Base-by-base conservation (phyloP, 208 protist species). In the Trypanosoma platydactyli region DNA sequence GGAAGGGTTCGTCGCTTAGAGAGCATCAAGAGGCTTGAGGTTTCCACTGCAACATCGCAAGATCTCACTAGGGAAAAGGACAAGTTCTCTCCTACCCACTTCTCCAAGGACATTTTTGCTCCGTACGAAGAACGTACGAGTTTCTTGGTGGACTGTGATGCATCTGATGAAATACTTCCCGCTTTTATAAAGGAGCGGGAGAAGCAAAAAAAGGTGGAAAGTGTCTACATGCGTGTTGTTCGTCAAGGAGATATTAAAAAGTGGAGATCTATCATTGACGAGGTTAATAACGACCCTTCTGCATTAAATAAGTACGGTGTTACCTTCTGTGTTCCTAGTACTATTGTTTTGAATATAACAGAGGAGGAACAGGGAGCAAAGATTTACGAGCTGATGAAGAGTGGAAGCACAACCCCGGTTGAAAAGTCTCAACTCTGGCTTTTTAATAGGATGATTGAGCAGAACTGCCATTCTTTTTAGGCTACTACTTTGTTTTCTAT, bases 71-170 rank as follows among this genome's bases (percentile, higher is more conserved):
- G 73, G 25, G 84, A 86, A 15, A 69, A 79, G 18, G 59, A 79
- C 1, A 81, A 84, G 44, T 93, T 93, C 71, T 89, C 82, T 61
- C 87, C 87, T 1, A 84, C 87, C 0, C 87, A 93, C 73, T 93
- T 93, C 56, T 81, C 64, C 0, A 75, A 89, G 60, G 82, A 77
- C 49, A 80, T 93, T 30, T 93, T 93, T 67, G 76, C 87, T 0
- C 87, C 87, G 0, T 90, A 79, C 48, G 65, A 84, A 18, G 67
- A 84, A 24, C 78, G 76, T 40, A 75, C 88, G 1, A 64, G 75
- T 35, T 80, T 91, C 40, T 84, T 90, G 51, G 79, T 91, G 25
- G 88, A 94, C 69, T 86, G 79, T 64, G 83, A 91, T 64, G 80
- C 79, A 18, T 71, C 63, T 5, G 82, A 89, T 24, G 75, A 79